phyloP scores from a whole-genome alignment of 805 yeast genomes.

The Lachancea waltii region DNA sequence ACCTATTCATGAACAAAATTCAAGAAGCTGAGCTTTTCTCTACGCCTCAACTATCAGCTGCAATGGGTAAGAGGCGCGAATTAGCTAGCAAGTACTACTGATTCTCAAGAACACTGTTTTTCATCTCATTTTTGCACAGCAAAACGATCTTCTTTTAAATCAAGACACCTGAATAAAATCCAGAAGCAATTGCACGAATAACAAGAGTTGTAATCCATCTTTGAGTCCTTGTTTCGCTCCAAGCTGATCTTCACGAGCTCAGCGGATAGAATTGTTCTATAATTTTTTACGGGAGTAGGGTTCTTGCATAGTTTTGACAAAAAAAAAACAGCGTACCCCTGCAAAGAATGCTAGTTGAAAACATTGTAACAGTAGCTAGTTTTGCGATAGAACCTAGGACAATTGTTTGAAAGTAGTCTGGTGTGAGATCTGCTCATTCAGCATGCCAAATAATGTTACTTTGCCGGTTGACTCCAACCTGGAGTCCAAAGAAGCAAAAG shows the following conservation, averaged over 20 bases:
- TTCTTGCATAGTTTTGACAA: not conserved
- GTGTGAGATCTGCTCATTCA: not conserved
- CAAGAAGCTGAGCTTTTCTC: conserved; percentile 21
- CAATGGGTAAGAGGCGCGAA: conserved; percentile 30
- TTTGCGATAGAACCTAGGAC: too few species aligned
- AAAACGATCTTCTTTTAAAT: too few species aligned
- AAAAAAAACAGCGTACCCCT: not conserved
- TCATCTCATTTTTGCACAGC: too few species aligned
- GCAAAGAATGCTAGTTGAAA: not conserved
- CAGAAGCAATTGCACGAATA: too few species aligned
- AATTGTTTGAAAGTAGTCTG: not conserved
- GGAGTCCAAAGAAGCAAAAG: conserved; percentile 10
- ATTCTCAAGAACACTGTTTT: too few species aligned
- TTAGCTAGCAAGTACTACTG: conserved; percentile 25
- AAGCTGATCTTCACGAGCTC: too few species aligned
- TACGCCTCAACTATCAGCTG: conserved; percentile 18
- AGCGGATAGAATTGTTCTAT: not conserved
- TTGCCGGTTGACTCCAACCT: conserved; percentile 7
- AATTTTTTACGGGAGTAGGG: not conserved
- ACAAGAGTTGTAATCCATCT: not conserved
- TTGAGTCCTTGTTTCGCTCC: not conserved
- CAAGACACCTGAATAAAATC: too few species aligned
- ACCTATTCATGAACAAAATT: conserved; percentile 26
- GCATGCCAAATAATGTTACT: conserved; percentile 5
- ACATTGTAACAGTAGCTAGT: too few species aligned